Percentiles rank a stretch among this genome's conserved stretches.
Evolutionary conservation across 2,329 filamentous ascomycete genomes (phyloP).

Genomic region (Byssochlamys sp.): DNA sequence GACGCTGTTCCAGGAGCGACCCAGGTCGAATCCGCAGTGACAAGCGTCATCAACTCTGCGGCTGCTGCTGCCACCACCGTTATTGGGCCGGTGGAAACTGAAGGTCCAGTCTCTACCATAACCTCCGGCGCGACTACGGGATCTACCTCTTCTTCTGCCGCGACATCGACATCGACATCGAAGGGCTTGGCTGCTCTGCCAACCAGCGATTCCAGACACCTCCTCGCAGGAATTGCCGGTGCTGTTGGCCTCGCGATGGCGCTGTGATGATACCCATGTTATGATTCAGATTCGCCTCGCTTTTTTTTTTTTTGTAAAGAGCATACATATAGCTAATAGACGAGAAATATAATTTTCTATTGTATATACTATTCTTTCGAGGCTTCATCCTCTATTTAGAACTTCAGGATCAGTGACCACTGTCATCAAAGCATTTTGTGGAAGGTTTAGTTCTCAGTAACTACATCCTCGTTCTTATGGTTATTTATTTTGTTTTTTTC

Average conservation of each 20-base stretch:
- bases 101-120: no score
- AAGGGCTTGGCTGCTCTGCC: background rate
- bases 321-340: background rate
- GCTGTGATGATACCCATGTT: background rate
- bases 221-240: background rate
- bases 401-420: no score
- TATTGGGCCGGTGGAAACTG: background rate
- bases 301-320: background rate
- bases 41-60: background rate
- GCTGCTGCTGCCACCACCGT: background rate
- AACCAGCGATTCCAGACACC: background rate
- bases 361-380: no score
- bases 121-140: background rate
- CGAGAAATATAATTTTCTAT: no score
- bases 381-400: no score
- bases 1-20: constrained; percentile 45
- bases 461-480: no score
- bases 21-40: background rate
- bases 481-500: no score
- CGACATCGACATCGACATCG: background rate
- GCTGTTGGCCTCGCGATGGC: background rate
- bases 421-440: no score
- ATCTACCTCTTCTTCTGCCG: background rate
- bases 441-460: no score
- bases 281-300: background rate